Conservation (phyloP, 2,329 filamentous ascomycete species). For the Rutstroemia sp. region DNA sequence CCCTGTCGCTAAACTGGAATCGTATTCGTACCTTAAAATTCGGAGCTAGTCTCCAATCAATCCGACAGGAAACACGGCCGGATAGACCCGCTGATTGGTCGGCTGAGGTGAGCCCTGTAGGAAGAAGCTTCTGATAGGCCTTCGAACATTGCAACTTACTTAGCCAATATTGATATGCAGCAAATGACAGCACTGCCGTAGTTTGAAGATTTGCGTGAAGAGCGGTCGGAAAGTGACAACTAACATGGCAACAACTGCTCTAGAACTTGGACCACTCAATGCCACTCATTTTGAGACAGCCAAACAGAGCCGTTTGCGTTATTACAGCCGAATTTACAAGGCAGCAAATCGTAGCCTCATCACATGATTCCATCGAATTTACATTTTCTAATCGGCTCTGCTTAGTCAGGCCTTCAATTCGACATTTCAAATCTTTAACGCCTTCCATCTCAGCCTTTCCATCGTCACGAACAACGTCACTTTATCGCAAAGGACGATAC, state of each 20-base stretch:
- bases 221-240: too few relatives aligned
- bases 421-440: constrained; percentile 1
- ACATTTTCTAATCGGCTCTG: not conserved
- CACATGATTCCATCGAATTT: not conserved
- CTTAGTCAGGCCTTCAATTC: not conserved
- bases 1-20: not conserved
- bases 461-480: not conserved
- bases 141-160: not conserved
- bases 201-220: too few relatives aligned
- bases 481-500: not conserved
- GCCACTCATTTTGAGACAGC: too few relatives aligned
- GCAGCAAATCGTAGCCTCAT: not conserved
- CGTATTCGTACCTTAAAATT: constrained; percentile 6
- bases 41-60: not conserved
- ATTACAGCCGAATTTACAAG: too few relatives aligned
- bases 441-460: not conserved
- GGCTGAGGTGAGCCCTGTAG: not conserved
- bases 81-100: not conserved
- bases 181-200: too few relatives aligned
- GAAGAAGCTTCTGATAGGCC: not conserved
- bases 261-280: too few relatives aligned
- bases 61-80: not conserved
- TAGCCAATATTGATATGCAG: too few relatives aligned
- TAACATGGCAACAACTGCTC: too few relatives aligned
- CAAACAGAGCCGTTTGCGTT: too few relatives aligned